Evolutionary conservation across 768 basidiomycete species (phyloP).

Genomic region (Dioszegia hungarica): DNA sequence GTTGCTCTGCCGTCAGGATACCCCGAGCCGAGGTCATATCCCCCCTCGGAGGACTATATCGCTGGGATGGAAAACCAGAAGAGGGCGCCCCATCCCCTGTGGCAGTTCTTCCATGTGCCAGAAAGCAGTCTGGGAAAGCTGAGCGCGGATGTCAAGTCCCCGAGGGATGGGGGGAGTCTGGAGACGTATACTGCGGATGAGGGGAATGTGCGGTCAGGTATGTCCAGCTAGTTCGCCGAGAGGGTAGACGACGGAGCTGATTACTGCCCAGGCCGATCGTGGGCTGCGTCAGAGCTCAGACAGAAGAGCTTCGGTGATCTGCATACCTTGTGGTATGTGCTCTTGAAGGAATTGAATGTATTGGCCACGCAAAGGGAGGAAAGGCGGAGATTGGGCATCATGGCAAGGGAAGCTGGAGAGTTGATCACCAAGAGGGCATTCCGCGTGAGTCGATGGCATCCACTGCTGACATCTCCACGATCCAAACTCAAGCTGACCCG

Average conservation of each 20-base stretch:
- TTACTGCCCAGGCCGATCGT: slow-evolving; percentile 64
- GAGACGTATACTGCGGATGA: slow-evolving; percentile 21
- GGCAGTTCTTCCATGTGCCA: slow-evolving; percentile 46
- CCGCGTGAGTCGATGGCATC: slow-evolving; percentile 32
- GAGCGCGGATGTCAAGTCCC: slow-evolving; percentile 3
- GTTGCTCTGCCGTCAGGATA: slow-evolving; percentile 26
- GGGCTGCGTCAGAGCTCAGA: slow-evolving; percentile 79
- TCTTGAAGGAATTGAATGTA: slow-evolving; percentile 81
- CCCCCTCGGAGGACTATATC: slow-evolving; percentile 28
- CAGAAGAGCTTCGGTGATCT: slow-evolving; percentile 87
- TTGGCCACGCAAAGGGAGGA: slow-evolving; percentile 83
- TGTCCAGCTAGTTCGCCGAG: not conserved
- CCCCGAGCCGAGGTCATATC: slow-evolving; percentile 31
- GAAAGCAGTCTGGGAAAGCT: slow-evolving; percentile 8
- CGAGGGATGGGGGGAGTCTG: slow-evolving; percentile 30
- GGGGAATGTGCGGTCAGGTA: slow-evolving; percentile 28
- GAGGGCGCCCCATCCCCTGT: slow-evolving; percentile 34
- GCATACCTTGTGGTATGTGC: slow-evolving; percentile 90
- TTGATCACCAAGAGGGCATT: slow-evolving; percentile 36
- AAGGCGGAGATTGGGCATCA: slow-evolving; percentile 57
- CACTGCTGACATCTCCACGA: not conserved
- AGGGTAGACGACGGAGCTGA: not conserved
- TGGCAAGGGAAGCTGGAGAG: slow-evolving; percentile 36
- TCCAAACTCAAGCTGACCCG: not conserved
- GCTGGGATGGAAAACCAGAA: slow-evolving; percentile 4